These are phyloP conservation scores for Apiospora kogelbergensis DNA, from an alignment of 2,329 filamentous ascomycete genomes.

Conservation along the genomic window DNA sequence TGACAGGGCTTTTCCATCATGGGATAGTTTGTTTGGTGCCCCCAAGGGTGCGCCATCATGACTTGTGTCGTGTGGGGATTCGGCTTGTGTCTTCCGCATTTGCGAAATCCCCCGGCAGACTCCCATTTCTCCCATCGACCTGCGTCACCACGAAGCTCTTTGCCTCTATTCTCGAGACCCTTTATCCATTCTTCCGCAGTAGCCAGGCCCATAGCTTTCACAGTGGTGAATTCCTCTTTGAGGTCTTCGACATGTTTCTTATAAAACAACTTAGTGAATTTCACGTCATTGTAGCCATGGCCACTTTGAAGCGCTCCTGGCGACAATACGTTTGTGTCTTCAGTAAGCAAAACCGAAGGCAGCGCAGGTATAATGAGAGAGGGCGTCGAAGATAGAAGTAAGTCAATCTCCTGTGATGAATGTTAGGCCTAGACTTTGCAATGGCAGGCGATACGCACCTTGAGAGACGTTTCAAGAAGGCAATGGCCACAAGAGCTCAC, in stretches of 20 bases:
- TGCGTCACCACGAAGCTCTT: conserved; percentile 58
- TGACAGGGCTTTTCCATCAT: not conserved
- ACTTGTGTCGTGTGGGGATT: not conserved
- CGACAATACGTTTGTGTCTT: conserved; percentile 59
- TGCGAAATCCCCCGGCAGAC: conserved; percentile 34
- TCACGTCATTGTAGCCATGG: conserved; percentile 44
- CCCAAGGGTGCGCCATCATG: not conserved
- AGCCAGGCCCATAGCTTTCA: conserved; percentile 64
- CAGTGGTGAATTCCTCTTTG: conserved; percentile 61
- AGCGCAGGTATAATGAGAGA: conserved; percentile 67
- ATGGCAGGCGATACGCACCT: conserved; percentile 51
- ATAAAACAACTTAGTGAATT: conserved; percentile 67
- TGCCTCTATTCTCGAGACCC: conserved; percentile 65
- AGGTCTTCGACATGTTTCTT: conserved; percentile 62
- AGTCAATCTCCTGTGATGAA: conserved; percentile 62
- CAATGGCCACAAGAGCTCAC: conserved; percentile 67
- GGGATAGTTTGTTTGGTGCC: not conserved
- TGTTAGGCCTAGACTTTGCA: conserved; percentile 10
- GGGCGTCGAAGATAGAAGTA: conserved; percentile 62
- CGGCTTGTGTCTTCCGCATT: not conserved
- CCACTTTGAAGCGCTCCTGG: conserved; percentile 53
- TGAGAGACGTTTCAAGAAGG: conserved; percentile 58
- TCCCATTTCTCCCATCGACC: conserved; percentile 78
- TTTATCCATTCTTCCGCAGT: conserved; percentile 78
- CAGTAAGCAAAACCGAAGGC: conserved; percentile 65